Conservation (phyloP, 805 yeast genomes). For the Kazachstania bromeliacearum region DNA sequence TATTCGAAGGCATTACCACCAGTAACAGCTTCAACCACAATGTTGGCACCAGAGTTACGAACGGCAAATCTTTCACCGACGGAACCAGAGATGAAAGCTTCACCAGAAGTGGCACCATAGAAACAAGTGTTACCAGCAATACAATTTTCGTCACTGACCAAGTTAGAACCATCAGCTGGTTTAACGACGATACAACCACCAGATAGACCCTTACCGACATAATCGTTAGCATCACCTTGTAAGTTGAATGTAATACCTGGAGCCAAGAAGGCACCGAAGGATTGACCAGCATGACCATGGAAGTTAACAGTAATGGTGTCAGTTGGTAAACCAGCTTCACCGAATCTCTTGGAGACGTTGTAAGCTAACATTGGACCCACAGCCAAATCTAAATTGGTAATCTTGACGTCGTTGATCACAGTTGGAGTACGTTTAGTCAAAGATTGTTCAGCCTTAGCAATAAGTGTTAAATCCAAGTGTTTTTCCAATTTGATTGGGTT, state of each 20-base stretch:
- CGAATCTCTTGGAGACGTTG: constrained; percentile 86
- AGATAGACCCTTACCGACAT: constrained; percentile 93
- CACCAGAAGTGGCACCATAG: constrained; percentile 95
- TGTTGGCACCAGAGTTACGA: constrained; percentile 96
- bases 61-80: constrained; percentile 98
- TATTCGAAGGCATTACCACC: constrained; percentile 99
- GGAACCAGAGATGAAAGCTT: constrained; percentile 89
- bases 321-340: constrained; percentile 88
- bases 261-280: constrained; percentile 95
- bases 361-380: constrained; percentile 92
- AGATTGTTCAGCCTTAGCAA: constrained; percentile 94
- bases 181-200: constrained; percentile 91
- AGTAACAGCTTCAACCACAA: constrained; percentile 84
- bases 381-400: constrained; percentile 93
- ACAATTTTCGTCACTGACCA: constrained; percentile 93
- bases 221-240: constrained; percentile 97
- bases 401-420: constrained; percentile 77
- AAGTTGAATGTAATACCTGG: constrained; percentile 91
- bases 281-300: constrained; percentile 94
- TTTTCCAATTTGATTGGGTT: constrained; percentile 87
- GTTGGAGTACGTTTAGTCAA: constrained; percentile 94
- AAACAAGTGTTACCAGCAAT: constrained; percentile 95
- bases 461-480: constrained; percentile 88
- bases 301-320: constrained; percentile 92
- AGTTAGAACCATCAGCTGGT: constrained; percentile 76